phyloP scores from a whole-genome alignment of 345 rosid genomes.

The Gossypioides kirkii region DNA sequence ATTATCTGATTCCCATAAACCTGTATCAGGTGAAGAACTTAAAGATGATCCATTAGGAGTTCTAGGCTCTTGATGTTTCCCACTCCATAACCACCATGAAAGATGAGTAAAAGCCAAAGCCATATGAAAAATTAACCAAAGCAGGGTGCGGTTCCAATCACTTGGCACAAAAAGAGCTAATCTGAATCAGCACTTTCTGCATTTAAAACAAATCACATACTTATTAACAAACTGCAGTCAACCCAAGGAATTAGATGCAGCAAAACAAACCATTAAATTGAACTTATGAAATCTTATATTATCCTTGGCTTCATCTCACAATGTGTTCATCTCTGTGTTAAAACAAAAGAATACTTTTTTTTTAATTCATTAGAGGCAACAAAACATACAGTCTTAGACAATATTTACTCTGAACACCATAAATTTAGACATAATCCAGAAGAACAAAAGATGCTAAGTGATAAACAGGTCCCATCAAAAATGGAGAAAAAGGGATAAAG shows the following conservation, averaged over 20 bases:
- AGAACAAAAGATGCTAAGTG: background rate
- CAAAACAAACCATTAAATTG: background rate
- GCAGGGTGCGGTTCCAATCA: background rate
- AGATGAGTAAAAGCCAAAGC: conserved; percentile 54
- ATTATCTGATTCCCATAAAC: conserved; percentile 45
- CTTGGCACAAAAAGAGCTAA: background rate
- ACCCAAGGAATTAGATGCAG: conserved; percentile 6
- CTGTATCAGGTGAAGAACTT: conserved; percentile 36
- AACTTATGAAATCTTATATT: conserved; percentile 4
- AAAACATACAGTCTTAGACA: background rate
- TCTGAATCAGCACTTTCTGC: conserved; percentile 3
- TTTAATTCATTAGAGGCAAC: background rate
- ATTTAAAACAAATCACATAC: background rate
- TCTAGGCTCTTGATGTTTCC: conserved; percentile 47
- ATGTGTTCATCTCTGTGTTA: background rate
- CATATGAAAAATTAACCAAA: conserved; percentile 29
- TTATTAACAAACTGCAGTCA: background rate
- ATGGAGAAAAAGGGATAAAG: background rate
- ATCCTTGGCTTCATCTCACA: background rate
- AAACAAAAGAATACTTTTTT: background rate
- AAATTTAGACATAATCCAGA: conserved; percentile 14
- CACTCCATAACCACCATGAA: conserved; percentile 68
- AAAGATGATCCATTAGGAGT: conserved; percentile 37
- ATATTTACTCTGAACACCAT: conserved; percentile 14
- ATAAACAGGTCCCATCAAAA: background rate